Evolutionary conservation across 306 rosid species (phyloP), one percentile per base, ranked within the genome.

Genomic region (Carpinus fangiana): DNA sequence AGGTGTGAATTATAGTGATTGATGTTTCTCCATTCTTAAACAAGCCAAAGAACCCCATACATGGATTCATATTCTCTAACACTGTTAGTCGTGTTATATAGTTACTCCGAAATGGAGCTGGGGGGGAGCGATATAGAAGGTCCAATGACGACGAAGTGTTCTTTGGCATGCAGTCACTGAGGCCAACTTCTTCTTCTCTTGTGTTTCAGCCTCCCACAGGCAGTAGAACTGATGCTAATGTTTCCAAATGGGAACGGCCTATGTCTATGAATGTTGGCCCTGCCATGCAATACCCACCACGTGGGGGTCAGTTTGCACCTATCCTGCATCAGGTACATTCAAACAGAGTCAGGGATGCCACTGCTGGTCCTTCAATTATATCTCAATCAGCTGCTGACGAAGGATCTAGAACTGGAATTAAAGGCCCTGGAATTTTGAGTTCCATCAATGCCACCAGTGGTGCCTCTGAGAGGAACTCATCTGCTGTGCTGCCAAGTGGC

Each of bases 361-460:
- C 86, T 86, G 82, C 83, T 6, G 81, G 88, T 70, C 96, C 99
- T 83, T 83, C 89, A 13, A 90, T 80, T 87, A 90, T 96, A 46
- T 93, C 98, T 82, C 98, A 93, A 47, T 80, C 91, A 41, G 99
- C 98, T 72, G 96, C 99, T 11, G 99, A 96, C 52, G 99, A 96
- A 85, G 99, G 98, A 65, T 96, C 99, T 51, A 85, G 99, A 85
- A 96, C 98, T 61, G 99, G 99, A 79, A 93, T 93, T 45, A 96
- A 93, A 81, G 93, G 97, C 74, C 92, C 88, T 2, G 97, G 97
- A 71, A 79, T 93, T 81, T 87, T 93, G 88, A 90, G 89, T 79
- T 89, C 93, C 47, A 77, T 90, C 53, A 88, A 86, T 66, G 84
- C 92, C 4, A 61, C 76, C 5, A 60, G 86, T 73, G 79, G 78